Evolutionary conservation across 768 basidiomycete genomes (phyloP).

Genomic region (Rhodocollybia butyracea): DNA sequence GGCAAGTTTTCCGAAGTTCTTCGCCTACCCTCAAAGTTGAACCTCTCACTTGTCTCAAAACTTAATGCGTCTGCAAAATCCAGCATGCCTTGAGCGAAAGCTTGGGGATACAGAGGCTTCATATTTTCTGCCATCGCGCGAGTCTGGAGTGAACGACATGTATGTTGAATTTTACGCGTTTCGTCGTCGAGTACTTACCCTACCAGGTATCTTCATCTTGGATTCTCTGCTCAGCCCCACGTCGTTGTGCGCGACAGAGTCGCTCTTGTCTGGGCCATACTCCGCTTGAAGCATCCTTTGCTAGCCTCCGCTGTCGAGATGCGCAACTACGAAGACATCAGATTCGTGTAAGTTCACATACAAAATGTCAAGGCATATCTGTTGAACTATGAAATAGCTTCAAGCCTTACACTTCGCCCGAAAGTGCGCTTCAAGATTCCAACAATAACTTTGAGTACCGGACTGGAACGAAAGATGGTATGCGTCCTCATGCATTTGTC

Average conservation of each 20-base stretch:
- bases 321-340: slow-evolving; percentile 59
- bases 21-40: background rate
- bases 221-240: slow-evolving; percentile 47
- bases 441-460: slow-evolving; percentile 47
- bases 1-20: background rate
- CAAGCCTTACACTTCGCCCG: slow-evolving; percentile 35
- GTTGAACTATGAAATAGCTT: slow-evolving; percentile 35
- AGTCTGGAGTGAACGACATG: slow-evolving; percentile 86
- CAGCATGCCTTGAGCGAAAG: slow-evolving; percentile 36
- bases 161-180: slow-evolving; percentile 28
- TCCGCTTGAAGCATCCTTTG: slow-evolving; percentile 68
- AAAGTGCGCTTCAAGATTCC: slow-evolving; percentile 47
- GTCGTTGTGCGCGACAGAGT: slow-evolving; percentile 48
- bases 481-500: slow-evolving; percentile 8
- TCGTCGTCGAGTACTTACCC: background rate
- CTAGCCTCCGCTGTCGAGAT: slow-evolving; percentile 62
- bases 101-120: slow-evolving; percentile 77
- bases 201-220: slow-evolving; percentile 76
- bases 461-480: slow-evolving; percentile 53
- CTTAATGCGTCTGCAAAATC: slow-evolving; percentile 4
- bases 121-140: slow-evolving; percentile 78
- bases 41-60: background rate
- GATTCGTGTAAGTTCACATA: slow-evolving; percentile 53
- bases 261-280: slow-evolving; percentile 63
- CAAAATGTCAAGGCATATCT: background rate